A percentile compares a stretch with the other conserved stretches of the same genome.
These are phyloP conservation scores for Hypomyces rosellus DNA, from an alignment of 2,329 filamentous ascomycete species.

Conservation along the genomic window DNA sequence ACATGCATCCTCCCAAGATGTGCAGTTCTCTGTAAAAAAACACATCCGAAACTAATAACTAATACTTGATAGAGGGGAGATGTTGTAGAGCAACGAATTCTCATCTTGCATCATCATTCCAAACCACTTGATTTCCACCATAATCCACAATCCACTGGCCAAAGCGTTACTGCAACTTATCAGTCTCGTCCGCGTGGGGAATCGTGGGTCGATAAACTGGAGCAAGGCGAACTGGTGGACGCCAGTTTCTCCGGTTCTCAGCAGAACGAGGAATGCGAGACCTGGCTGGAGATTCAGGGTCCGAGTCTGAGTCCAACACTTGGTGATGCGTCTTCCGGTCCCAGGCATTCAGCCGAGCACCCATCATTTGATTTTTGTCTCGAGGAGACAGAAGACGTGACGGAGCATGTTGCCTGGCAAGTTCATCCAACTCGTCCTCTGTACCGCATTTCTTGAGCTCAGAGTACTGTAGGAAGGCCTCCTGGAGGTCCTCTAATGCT, in stretches of 20 bases:
- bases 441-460: slow-evolving; percentile 15
- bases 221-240: slow-evolving; percentile 21
- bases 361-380: slow-evolving; percentile 25
- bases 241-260: slow-evolving; percentile 15
- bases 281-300: slow-evolving; percentile 5
- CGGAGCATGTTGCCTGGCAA: slow-evolving; percentile 17
- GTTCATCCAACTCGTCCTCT: slow-evolving; percentile 25
- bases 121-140: background rate
- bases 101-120: background rate
- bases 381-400: slow-evolving; percentile 15
- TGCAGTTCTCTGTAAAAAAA: too few relatives aligned
- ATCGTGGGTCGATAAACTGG: slow-evolving; percentile 20
- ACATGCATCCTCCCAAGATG: slow-evolving; percentile 2
- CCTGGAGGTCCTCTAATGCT: slow-evolving; percentile 32
- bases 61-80: background rate
- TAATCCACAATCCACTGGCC: background rate
- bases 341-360: slow-evolving; percentile 3
- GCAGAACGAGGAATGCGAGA: slow-evolving; percentile 9
- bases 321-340: background rate
- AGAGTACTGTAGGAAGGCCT: slow-evolving; percentile 28
- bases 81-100: background rate
- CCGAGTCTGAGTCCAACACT: slow-evolving; percentile 1
- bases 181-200: slow-evolving; percentile 22
- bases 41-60: too few relatives aligned
- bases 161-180: slow-evolving; percentile 28